phyloP scores from a whole-genome alignment of 2,329 filamentous ascomycete species.

The Curvularia eragrostidis region DNA sequence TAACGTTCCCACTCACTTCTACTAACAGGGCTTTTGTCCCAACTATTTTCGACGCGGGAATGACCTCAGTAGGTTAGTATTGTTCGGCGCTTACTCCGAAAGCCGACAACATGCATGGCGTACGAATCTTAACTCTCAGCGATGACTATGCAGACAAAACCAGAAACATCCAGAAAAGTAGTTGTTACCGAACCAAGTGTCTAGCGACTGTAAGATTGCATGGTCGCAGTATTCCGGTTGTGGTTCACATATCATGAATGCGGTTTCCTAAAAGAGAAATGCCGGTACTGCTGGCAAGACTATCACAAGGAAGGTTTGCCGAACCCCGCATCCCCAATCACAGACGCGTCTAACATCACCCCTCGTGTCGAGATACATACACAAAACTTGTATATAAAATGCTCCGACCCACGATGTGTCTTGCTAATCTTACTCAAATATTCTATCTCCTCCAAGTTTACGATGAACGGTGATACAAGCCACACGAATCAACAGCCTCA shows the following conservation, averaged over 20 bases:
- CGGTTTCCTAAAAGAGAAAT: constrained; percentile 11
- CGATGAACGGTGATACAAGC: constrained; percentile 7
- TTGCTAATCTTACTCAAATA: neutral
- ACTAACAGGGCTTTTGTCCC: no score
- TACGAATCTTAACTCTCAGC: neutral
- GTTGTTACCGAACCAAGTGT: neutral
- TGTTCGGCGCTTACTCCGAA: neutral
- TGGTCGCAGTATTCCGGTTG: neutral
- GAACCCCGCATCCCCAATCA: constrained; percentile 24
- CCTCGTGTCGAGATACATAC: constrained; percentile 1
- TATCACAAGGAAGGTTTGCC: constrained; percentile 20
- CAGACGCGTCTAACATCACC: constrained; percentile 17
- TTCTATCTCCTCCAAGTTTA: neutral
- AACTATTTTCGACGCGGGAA: neutral
- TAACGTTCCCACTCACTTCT: no score
- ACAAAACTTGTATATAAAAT: neutral
- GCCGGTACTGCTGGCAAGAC: neutral
- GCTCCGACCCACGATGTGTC: neutral
- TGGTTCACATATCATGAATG: neutral
- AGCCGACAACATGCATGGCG: neutral
- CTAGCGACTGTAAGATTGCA: neutral
- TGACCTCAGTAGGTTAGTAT: neutral
- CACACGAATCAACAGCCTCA: neutral
- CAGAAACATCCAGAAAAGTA: neutral
- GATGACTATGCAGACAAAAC: neutral